A percentile compares a stretch with the other conserved stretches of the same genome.
Conservation (phyloP, 2,329 filamentous ascomycete species). For the Penicillium sp. region DNA sequence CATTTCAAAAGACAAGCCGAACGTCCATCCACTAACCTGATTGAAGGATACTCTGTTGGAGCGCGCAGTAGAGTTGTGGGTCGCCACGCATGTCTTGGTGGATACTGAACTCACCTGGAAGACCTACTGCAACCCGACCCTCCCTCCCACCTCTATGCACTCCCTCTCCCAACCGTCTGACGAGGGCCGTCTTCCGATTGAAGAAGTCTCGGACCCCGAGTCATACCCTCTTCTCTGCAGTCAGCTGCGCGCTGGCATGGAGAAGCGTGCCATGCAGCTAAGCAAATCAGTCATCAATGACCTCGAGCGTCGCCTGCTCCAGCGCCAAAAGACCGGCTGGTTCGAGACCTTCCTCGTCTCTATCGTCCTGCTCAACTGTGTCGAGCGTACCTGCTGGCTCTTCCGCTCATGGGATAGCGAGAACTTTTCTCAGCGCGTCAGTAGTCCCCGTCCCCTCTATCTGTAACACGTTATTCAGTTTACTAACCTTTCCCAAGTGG, state of each 20-base stretch:
- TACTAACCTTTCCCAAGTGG: constrained; percentile 44
- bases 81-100: constrained; percentile 59
- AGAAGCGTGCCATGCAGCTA: constrained; percentile 58
- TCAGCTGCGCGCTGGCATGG: constrained; percentile 60
- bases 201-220: constrained; percentile 44
- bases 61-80: constrained; percentile 61
- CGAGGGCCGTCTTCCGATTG: constrained; percentile 45
- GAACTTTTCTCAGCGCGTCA: constrained; percentile 39
- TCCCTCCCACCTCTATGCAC: constrained; percentile 42
- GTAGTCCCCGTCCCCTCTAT: constrained; percentile 9
- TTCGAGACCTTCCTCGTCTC: constrained; percentile 65
- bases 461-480: neutral
- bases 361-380: constrained; percentile 62
- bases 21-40: neutral
- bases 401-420: constrained; percentile 59
- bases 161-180: constrained; percentile 43
- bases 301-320: constrained; percentile 62
- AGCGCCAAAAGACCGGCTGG: constrained; percentile 59
- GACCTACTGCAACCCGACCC: constrained; percentile 52
- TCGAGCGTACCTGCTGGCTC: constrained; percentile 63
- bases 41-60: constrained; percentile 40
- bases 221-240: constrained; percentile 56
- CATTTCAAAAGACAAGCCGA: neutral
- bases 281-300: constrained; percentile 63
- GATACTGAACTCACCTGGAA: constrained; percentile 54